Base-by-base conservation (phyloP, 495 filamentous ascomycete genomes). In the Neurospora sp. region DNA sequence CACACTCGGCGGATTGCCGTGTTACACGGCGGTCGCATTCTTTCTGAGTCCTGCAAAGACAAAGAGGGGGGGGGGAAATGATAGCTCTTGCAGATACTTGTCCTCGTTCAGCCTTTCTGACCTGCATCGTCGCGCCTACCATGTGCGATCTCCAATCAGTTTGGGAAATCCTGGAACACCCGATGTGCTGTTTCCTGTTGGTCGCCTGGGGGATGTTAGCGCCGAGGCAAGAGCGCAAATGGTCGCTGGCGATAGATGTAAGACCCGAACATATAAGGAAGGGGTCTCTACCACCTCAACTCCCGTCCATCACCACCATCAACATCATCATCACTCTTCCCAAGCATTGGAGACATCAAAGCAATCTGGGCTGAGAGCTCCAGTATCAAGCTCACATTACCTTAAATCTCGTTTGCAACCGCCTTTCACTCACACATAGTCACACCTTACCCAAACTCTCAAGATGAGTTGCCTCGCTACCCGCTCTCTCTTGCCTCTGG, bases 381-480 rank as follows among this genome's bases (percentile, higher is more conserved):
- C 12, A 61, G 14, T 61, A 61, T 16, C 53, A 61, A 27, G 53
- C 53, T 61, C 53, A 31, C 53, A 61, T 35, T 61, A 16, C 53
- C 53, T 61, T 9, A 3, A 35, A 61, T 9, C 53, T 61, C 3
- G 53, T 35, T 61, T 31, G 53, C 53, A 61, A 70, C 39, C 7
- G 22, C 40, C 40, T 70, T 8, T 59, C 16, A 45, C 40, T 42
- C 20, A 70, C 18, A 53, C 9, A 45, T 22, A 48, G 38, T 27
- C 68, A 45, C 16, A 37, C 31, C 37, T 59, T 18, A 53, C 37
- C 27, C 39, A 40, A 70, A 14, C n/a, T n/a, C 42, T n/a, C 41
- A 72, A 53, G 37, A 72, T 72, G 70, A 71, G 45, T 14, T 18
- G 42, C 44, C 69, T 76, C 14, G 9, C 42, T 10, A 35, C 53